phyloP scores from a whole-genome alignment of 345 rosid genomes.

The Eucalyptus rudis region DNA sequence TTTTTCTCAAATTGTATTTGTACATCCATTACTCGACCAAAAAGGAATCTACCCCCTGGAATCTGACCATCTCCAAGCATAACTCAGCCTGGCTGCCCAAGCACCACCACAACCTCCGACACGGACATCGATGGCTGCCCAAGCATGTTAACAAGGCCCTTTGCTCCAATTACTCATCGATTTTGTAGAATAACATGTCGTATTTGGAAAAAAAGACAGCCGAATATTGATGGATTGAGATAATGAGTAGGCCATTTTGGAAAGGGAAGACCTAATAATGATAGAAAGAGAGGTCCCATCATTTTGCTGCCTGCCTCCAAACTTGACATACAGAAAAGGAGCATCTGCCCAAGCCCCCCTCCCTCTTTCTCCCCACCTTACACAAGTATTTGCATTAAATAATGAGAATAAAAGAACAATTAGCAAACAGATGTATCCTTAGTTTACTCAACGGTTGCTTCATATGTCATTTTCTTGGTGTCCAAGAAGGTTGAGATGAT shows the following conservation, averaged over 20 bases:
- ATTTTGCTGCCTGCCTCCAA: constrained; percentile 13
- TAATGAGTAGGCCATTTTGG: not conserved
- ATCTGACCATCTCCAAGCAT: too few relatives aligned
- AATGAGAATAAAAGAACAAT: not conserved
- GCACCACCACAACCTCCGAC: not conserved
- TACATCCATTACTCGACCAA: not conserved
- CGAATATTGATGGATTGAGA: not conserved
- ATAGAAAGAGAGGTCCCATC: constrained; percentile 11
- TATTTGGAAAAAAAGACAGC: not conserved
- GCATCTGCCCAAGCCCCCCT: not conserved
- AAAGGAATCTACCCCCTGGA: not conserved
- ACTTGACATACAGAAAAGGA: constrained; percentile 3
- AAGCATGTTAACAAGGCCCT: not conserved
- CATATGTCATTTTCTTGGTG: constrained; percentile 17
- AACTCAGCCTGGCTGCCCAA: not conserved
- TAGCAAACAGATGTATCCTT: not conserved
- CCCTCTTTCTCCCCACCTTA: not conserved
- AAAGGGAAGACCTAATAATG: constrained; percentile 9
- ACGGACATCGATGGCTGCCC: not conserved
- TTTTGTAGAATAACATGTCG: not conserved
- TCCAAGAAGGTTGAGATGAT: constrained; percentile 16
- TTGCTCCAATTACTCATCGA: not conserved
- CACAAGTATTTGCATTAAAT: not conserved
- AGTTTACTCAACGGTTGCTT: constrained; percentile 10
- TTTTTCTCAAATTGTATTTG: not conserved